Evolutionary conservation across 2,329 filamentous ascomycete species (phyloP).

Genomic region (Metarhizium brunneum): DNA sequence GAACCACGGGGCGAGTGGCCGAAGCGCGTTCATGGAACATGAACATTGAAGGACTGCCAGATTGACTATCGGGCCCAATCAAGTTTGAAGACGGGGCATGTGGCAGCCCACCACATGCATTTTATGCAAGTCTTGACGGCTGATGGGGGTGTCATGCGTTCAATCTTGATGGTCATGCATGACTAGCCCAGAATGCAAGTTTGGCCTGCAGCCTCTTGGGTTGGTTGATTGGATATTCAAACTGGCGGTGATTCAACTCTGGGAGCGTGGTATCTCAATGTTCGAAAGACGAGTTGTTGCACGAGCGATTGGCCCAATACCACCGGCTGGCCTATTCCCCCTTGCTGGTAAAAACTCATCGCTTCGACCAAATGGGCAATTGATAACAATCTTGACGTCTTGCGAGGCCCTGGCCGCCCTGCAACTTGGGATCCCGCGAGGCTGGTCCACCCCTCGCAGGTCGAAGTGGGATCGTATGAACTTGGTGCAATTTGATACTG

Average conservation of each 20-base stretch:
- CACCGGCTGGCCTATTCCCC: no score
- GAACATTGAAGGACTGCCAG: background rate
- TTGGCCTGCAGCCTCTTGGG: slow-evolving; percentile 1
- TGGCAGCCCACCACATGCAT: slow-evolving; percentile 6
- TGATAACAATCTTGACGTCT: background rate
- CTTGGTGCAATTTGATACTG: no score
- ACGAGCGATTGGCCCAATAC: no score
- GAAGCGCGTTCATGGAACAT: background rate
- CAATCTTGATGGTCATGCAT: slow-evolving; percentile 5
- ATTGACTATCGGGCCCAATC: slow-evolving; percentile 3
- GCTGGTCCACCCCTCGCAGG: background rate
- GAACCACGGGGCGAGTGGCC: background rate
- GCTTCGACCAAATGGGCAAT: no score
- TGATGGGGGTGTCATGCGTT: slow-evolving; percentile 13
- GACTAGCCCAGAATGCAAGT: background rate
- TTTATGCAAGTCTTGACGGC: background rate
- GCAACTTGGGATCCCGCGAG: background rate
- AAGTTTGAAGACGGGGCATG: slow-evolving; percentile 1
- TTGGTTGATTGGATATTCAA: background rate
- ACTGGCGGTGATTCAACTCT: background rate
- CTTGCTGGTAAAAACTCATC: no score
- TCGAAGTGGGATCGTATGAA: no score
- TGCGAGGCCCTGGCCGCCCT: background rate
- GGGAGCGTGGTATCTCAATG: background rate
- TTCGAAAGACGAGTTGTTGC: no score